Evolutionary conservation across 768 basidiomycete genomes (phyloP).

Genomic region (Auricularia auricula-judae): DNA sequence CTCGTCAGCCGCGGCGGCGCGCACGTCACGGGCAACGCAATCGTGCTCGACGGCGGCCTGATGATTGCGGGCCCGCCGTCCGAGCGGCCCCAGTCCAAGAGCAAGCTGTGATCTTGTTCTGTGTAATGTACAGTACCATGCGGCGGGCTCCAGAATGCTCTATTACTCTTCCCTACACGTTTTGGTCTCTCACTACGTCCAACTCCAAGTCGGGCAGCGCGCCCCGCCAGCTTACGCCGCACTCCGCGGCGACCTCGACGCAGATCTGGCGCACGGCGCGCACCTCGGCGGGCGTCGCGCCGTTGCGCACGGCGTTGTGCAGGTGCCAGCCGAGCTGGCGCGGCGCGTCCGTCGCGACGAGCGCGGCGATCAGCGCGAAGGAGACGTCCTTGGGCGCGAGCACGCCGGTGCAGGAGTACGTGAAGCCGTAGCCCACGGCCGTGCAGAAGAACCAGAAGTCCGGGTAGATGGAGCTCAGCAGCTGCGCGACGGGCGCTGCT

Average conservation of each 20-base stretch:
- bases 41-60: conserved; percentile 50
- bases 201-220: conserved; percentile 34
- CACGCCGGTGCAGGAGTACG: conserved; percentile 38
- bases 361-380: conserved; percentile 47
- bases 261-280: conserved; percentile 44
- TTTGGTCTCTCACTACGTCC: no score
- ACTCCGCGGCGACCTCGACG: conserved; percentile 35
- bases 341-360: conserved; percentile 52
- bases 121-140: no score
- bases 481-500: conserved; percentile 31
- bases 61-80: conserved; percentile 19
- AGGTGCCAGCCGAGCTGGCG: conserved; percentile 60
- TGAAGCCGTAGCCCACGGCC: conserved; percentile 45
- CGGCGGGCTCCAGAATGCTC: no score
- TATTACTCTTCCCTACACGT: no score
- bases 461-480: conserved; percentile 45
- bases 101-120: not conserved
- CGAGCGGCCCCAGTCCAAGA: not conserved
- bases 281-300: conserved; percentile 42
- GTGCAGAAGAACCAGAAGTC: conserved; percentile 40
- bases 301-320: conserved; percentile 40
- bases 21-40: conserved; percentile 54
- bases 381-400: conserved; percentile 45
- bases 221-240: conserved; percentile 42
- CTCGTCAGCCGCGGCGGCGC: conserved; percentile 48